Conservation (phyloP, 805 yeast species). For the Metschnikowia dekortorum region DNA sequence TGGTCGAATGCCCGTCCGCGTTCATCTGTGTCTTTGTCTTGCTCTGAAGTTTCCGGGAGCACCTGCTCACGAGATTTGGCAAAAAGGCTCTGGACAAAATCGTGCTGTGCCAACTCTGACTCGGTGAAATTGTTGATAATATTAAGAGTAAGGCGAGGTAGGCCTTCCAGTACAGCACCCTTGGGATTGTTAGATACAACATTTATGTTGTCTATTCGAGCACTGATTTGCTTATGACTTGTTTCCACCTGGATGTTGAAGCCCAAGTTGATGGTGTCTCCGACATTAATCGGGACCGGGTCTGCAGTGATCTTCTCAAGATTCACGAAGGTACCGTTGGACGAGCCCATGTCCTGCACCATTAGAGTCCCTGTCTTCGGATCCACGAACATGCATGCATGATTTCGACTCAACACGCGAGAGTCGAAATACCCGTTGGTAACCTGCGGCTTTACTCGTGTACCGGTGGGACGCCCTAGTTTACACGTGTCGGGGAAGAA, state of each 20-base stretch:
- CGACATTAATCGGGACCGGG: slow-evolving; percentile 61
- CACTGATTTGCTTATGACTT: slow-evolving; percentile 82
- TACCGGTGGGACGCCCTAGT: slow-evolving; percentile 84
- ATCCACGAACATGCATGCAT: slow-evolving; percentile 84
- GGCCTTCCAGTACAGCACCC: slow-evolving; percentile 11
- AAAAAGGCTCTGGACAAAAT: slow-evolving; percentile 32
- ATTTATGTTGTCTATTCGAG: slow-evolving; percentile 70
- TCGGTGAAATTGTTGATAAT: slow-evolving; percentile 18
- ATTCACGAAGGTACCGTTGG: slow-evolving; percentile 93
- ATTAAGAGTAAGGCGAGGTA: slow-evolving; percentile 13
- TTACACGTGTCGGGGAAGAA: slow-evolving; percentile 76
- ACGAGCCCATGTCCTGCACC: slow-evolving; percentile 81
- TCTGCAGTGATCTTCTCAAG: slow-evolving; percentile 62
- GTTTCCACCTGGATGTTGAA: slow-evolving; percentile 72
- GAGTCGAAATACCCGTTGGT: slow-evolving; percentile 94
- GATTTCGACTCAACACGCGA: slow-evolving; percentile 86
- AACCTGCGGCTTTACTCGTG: slow-evolving; percentile 52
- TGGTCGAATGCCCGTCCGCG: slow-evolving; percentile 41
- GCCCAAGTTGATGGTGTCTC: slow-evolving; percentile 89
- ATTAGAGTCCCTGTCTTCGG: slow-evolving; percentile 58
- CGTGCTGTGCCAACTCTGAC: slow-evolving; percentile 31
- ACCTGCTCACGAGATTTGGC: slow-evolving; percentile 9
- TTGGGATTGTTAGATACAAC: slow-evolving; percentile 39
- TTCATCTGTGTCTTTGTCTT: slow-evolving; percentile 1
- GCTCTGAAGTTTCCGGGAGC: background rate